Conservation (phyloP, 805 yeast species). For the Candida easanensis region DNA sequence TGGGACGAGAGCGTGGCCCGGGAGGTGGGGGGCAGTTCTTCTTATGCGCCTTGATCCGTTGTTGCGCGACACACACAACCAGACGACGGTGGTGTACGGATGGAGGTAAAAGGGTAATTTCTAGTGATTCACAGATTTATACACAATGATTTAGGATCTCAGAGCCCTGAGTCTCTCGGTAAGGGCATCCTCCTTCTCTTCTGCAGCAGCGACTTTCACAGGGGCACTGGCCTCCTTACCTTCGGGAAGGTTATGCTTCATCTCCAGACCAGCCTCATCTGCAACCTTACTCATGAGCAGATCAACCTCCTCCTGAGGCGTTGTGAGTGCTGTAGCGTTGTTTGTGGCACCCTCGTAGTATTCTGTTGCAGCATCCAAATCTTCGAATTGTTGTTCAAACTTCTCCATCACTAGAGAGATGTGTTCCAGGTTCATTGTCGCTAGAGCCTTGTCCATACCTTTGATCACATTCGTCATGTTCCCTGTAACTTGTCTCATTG, state of each 20-base stretch:
- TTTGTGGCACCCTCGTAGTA: constrained; percentile 91
- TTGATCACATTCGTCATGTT: constrained; percentile 90
- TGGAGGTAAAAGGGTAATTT: too few species aligned
- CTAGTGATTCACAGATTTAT: too few species aligned
- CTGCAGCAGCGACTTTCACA: constrained; percentile 56
- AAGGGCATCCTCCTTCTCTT: constrained; percentile 80
- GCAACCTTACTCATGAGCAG: constrained; percentile 87
- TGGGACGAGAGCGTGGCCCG: too few species aligned
- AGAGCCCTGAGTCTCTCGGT: constrained; percentile 89
- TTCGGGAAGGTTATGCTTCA: constrained; percentile 71
- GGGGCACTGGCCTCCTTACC: constrained; percentile 40
- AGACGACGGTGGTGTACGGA: too few species aligned
- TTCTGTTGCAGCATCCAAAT: constrained; percentile 87
- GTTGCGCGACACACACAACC: too few species aligned
- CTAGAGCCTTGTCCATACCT: constrained; percentile 96
- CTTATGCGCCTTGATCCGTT: too few species aligned
- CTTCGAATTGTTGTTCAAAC: constrained; percentile 94
- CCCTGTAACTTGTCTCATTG: constrained; percentile 93
- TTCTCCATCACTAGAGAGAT: constrained; percentile 96
- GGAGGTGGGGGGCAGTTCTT: too few species aligned
- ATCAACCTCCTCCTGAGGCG: constrained; percentile 96
- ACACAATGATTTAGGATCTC: constrained; percentile 34
- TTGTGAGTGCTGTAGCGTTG: constrained; percentile 80
- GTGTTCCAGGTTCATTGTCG: constrained; percentile 90
- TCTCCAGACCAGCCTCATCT: constrained; percentile 94